A percentile compares a stretch with the other conserved stretches of the same genome.
Evolutionary conservation across 768 basidiomycete genomes (phyloP).

Genomic region (Mycena kentingensis): DNA sequence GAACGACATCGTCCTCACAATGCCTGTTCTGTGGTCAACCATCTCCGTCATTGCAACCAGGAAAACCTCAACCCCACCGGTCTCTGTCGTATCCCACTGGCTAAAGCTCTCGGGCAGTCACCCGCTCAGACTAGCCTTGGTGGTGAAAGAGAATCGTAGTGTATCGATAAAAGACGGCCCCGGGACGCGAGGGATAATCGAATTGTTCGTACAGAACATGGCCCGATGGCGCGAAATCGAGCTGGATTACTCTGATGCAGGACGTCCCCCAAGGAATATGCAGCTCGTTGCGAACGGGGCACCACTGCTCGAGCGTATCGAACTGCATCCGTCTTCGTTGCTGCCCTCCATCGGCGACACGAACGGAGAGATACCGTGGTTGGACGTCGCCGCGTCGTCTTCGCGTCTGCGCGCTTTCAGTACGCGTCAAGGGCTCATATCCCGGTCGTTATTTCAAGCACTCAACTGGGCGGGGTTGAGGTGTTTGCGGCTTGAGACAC

Average conservation of each 20-base stretch:
- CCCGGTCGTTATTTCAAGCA: slow-evolving; percentile 2
- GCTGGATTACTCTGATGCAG: no score
- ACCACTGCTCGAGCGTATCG: background rate
- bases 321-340: background rate
- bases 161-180: background rate
- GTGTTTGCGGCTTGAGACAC: slow-evolving; percentile 8
- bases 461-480: slow-evolving; percentile 14
- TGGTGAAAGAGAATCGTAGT: slow-evolving; percentile 4
- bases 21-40: slow-evolving; percentile 14
- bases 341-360: background rate
- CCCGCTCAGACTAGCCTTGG: slow-evolving; percentile 6
- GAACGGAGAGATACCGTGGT: background rate
- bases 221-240: background rate
- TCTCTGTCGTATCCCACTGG: slow-evolving; percentile 7
- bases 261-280: no score
- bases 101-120: slow-evolving; percentile 7
- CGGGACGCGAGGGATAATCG: background rate
- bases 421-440: slow-evolving; percentile 12
- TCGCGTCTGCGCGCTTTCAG: slow-evolving; percentile 10
- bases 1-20: slow-evolving; percentile 5
- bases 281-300: background rate
- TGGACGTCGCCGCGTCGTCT: background rate
- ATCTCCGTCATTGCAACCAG: slow-evolving; percentile 6
- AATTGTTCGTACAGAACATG: background rate
- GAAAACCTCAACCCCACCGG: slow-evolving; percentile 4